Evolutionary conservation across 371 early-diverging fungal species (phyloP), one percentile per base, ranked within the genome.

Genomic region (Lichtheimia hyalospora): DNA sequence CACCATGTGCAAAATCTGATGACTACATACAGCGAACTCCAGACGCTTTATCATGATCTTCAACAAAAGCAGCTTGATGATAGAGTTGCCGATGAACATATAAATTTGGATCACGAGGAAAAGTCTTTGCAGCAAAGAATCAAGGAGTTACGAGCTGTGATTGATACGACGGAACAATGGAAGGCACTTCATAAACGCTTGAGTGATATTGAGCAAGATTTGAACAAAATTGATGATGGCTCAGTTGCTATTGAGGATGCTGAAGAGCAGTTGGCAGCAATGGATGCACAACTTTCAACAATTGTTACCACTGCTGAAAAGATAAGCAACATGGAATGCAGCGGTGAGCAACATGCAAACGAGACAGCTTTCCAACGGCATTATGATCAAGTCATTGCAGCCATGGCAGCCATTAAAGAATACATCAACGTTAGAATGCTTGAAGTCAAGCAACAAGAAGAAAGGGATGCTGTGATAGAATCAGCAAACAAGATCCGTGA

Each of bases 381-480:
- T 5, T 27, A 55, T 44, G 46, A 44, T 15, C 23, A 28, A 4
- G 44, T 23, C 34, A 34, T 34, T 21, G 41, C 44, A 3, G 24
- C 43, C n/a, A 50, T 21, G 3, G 43, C 51, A 12, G 14, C 8
- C 4, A 15, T 6, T 24, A 27, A 34, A 10, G 34, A 34, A 8
- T 8, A 34, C 10, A 34, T 10, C 34, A 34, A 34, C 10, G 34
- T 8, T 10, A 34, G 34, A 34, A 34, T 8, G 34, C 34, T 34
- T 23, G 52, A 51, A 20, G 41, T 40, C 12, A 52, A 52, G 43
- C 41, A 39, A 28, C 50, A 59, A 42, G 24, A 34, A n/a, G 52
- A 34, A 5, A 23, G 21, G 21, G 52, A 51, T 28, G 52, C 15
- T 42, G 25, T 16, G 24, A 15, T 52, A 8, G 13, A 49, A 8